Evolutionary conservation across 305 asterid species (phyloP).

Genomic region (Solanum hybrid): DNA sequence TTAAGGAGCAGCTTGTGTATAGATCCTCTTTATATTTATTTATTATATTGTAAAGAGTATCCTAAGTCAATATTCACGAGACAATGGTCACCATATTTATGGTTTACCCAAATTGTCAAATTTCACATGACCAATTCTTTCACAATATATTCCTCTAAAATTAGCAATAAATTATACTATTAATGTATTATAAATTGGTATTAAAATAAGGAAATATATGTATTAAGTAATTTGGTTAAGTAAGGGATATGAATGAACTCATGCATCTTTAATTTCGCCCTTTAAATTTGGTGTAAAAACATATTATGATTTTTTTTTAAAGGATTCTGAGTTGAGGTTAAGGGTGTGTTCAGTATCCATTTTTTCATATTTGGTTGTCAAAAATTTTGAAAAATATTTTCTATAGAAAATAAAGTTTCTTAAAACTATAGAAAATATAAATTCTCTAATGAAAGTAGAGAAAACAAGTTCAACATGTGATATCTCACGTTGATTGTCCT

Average conservation of each 20-base stretch:
- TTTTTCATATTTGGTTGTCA: background rate
- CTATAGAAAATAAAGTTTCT: background rate
- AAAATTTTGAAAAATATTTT: background rate
- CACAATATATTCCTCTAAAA: background rate
- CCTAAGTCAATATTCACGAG: constrained; percentile 3
- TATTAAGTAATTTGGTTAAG: background rate
- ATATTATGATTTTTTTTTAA: background rate
- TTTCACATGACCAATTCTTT: background rate
- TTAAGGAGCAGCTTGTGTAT: background rate
- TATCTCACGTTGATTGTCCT: background rate
- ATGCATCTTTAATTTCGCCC: background rate
- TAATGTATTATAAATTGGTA: background rate
- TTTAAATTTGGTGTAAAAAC: background rate
- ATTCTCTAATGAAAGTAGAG: background rate
- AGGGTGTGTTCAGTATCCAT: background rate
- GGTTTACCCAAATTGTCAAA: background rate
- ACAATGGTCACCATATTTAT: background rate
- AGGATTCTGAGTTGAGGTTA: background rate
- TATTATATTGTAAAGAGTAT: background rate
- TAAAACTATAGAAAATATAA: background rate
- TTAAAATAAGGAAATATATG: background rate
- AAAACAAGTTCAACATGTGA: background rate
- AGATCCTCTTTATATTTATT: background rate
- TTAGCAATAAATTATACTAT: background rate
- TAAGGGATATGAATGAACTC: background rate